Base-by-base conservation (phyloP, 306 rosid species). In the Adenanthera pavonina region DNA sequence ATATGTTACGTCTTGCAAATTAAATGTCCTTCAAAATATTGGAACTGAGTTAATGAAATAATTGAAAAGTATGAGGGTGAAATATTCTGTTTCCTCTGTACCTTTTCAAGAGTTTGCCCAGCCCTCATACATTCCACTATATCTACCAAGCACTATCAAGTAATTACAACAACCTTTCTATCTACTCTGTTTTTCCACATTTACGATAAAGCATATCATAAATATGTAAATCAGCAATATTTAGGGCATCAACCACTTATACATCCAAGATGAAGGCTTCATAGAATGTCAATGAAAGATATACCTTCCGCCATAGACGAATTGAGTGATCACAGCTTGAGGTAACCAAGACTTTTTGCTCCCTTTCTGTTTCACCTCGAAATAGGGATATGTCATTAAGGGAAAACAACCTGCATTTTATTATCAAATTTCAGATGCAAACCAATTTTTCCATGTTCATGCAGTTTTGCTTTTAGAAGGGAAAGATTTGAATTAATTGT, bases 251-350 rank as follows among this genome's bases (percentile, higher is more conserved):
- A n/a, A 20, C 40, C 73, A 72, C 43, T 62, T 48, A 38, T 41
- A 57, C 8, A 33, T 17, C 43, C 4, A 36, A 69, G 72, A 72
- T 8, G 69, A 74, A 65, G 76, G 53, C 17, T 48, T 57, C 41
- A 51, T 44, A 81, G 17, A 72, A 71, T 30, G 33, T 72, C 66
- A 67, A 49, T 25, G 60, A 64, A 84, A 53, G 72, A 3, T 43
- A 36, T 92, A 94, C 98, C 98, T 92, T 92, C 93, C 88, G 80
- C 97, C 97, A 94, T 30, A 94, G 65, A n/a, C 96, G 91, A 81
- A 92, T 90, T 51, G 96, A 81, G 81, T 71, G 98, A 78, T 94
- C 98, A 7, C 91, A 86, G 84, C 98, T 92, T 60, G 98, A 94
- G 56, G 98, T 89, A 59, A 86, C 92, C 88, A 92, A 85, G 81